Conservation (phyloP, 176 grass and related monocot species). For the Neostapfia colusana region DNA sequence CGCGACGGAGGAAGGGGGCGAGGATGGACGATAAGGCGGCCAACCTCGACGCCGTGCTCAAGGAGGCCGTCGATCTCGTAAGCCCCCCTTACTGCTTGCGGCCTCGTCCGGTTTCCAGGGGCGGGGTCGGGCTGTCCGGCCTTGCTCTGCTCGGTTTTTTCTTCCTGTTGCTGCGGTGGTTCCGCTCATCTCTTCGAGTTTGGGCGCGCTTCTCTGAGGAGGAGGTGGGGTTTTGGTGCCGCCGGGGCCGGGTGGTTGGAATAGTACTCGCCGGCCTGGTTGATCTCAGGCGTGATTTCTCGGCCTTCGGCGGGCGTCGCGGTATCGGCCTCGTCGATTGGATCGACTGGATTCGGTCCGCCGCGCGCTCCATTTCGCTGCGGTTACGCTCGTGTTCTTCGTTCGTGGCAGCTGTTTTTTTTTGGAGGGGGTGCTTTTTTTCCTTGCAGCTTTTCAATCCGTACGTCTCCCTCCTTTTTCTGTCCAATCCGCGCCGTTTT, state of each 20-base stretch:
- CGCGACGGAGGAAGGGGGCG: neutral
- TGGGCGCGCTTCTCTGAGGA: neutral
- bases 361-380: neutral
- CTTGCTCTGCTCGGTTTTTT: neutral
- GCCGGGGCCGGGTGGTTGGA: neutral
- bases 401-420: neutral
- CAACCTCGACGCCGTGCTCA: constrained; percentile 72
- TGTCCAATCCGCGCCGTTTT: neutral
- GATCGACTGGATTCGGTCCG: too few relatives aligned
- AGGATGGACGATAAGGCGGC: constrained; percentile 61
- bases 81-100: neutral
- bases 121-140: neutral
- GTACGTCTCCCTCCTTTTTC: neutral
- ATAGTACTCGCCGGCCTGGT: neutral
- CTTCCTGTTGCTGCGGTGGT: neutral
- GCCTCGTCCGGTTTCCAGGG: neutral
- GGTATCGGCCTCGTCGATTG: neutral
- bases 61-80: constrained; percentile 89
- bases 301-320: neutral
- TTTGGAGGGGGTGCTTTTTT: too few relatives aligned
- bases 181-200: neutral
- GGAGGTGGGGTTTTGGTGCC: neutral
- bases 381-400: constrained; percentile 24
- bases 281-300: constrained; percentile 2
- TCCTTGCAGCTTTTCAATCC: neutral